These are phyloP conservation scores for Prunus mongolica DNA, from an alignment of 306 rosid genomes.

Conservation along the genomic window DNA sequence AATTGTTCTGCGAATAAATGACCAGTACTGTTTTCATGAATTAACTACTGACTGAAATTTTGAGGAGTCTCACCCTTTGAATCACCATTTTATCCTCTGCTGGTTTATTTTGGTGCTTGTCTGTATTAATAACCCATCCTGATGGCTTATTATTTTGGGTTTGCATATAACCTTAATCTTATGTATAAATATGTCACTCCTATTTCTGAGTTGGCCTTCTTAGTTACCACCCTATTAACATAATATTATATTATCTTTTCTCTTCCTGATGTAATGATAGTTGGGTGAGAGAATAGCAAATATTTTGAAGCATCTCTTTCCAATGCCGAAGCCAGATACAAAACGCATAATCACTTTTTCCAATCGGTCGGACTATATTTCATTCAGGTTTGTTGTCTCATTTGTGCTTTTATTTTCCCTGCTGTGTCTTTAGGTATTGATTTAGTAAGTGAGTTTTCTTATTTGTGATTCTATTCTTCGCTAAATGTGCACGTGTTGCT, in stretches of 20 bases:
- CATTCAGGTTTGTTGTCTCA: slow-evolving; percentile 60
- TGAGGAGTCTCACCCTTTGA: slow-evolving; percentile 8
- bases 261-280: slow-evolving; percentile 40
- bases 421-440: too few species aligned
- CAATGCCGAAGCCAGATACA: slow-evolving; percentile 87
- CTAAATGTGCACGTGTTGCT: neutral
- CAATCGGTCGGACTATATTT: slow-evolving; percentile 74
- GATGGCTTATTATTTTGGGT: too few species aligned
- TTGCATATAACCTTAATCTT: neutral
- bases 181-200: neutral
- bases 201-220: neutral
- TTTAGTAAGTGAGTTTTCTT: too few species aligned
- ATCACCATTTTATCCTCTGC: neutral
- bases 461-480: too few species aligned
- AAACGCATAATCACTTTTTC: slow-evolving; percentile 77
- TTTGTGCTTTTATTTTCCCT: neutral
- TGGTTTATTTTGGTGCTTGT: neutral
- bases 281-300: slow-evolving; percentile 77
- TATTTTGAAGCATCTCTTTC: slow-evolving; percentile 82
- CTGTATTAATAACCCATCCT: neutral
- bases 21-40: neutral
- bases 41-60: neutral
- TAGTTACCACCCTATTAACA: neutral
- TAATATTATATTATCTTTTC: slow-evolving; percentile 1
- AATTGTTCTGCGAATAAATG: neutral